phyloP scores from a whole-genome alignment of 257 asterid species.

The Fraxinus pennsylvanica region DNA sequence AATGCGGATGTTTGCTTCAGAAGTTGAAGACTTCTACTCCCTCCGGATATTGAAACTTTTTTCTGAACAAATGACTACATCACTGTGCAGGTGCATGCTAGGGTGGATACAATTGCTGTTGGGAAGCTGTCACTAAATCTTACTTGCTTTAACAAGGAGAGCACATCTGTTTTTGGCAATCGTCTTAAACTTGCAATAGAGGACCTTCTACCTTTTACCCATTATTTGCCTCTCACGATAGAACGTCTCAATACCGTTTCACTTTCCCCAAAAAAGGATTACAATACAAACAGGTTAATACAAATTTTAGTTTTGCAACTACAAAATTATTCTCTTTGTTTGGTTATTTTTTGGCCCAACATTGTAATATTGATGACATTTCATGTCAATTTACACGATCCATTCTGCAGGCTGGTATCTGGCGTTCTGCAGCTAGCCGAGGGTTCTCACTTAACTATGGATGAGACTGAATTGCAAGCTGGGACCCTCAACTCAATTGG shows the following conservation, averaged over 20 bases:
- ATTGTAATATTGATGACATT: not conserved
- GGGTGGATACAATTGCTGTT: constrained; percentile 71
- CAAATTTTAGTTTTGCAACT: constrained; percentile 13
- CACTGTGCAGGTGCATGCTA: constrained; percentile 67
- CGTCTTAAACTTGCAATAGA: constrained; percentile 51
- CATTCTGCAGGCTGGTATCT: constrained; percentile 51
- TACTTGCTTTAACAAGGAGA: constrained; percentile 69
- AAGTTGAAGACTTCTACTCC: not conserved
- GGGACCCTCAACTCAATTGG: constrained; percentile 77
- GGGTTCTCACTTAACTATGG: constrained; percentile 80
- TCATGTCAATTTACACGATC: constrained; percentile 9
- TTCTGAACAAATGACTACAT: constrained; percentile 17
- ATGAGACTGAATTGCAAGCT: constrained; percentile 65
- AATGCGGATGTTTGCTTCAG: not conserved
- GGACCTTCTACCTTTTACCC: constrained; percentile 73
- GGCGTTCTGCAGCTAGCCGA: constrained; percentile 83
- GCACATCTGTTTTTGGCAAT: constrained; percentile 56
- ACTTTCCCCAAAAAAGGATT: constrained; percentile 81
- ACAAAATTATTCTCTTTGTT: not conserved
- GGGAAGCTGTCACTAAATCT: constrained; percentile 88
- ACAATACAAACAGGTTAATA: constrained; percentile 70
- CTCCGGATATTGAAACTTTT: not conserved
- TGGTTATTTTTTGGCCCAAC: not conserved
- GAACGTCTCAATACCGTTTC: constrained; percentile 70
- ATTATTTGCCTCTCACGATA: constrained; percentile 61